Base-by-base conservation (phyloP, 257 asterid species). In the Avicennia marina region DNA sequence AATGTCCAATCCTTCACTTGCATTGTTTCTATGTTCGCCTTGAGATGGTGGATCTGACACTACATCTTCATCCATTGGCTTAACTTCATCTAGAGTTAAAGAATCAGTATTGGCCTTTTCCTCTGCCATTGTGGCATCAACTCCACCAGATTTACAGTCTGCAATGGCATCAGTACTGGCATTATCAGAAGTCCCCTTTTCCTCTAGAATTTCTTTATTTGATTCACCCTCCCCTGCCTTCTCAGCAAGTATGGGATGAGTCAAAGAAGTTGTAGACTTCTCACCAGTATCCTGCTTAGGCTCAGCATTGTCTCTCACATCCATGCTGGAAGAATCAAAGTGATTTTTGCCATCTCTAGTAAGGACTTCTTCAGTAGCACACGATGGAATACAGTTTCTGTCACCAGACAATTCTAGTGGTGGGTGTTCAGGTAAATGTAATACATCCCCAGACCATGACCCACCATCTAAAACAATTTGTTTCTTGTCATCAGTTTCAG, bases 401-500 rank as follows among this genome's bases (percentile, higher is more conserved):
- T 70, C 85, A 19, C 56, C 64, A 54, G 72, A 32, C 7, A 50
- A 53, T 17, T 58, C 70, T 4, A 41, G 32, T 1, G 77, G 48
- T 13, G 59, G 55, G 20, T 61, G 64, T 59, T 62, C 58, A 32
- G 69, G 41, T 67, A 43, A 56, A 64, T 44, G 64, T 11, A 56
- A 16, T 33, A 60, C 75, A 47, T 76, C 78, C 43, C 48, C 67
- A 2, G 78, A 26, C 70, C 68, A 52, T 38, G 75, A 63, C 63
- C 65, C 25, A 49, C 72, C 44, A 9, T 69, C 71, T 53, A 62
- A 11, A 36, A 4, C 41, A 4, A 62, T 53, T 36, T 65, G 73
- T 16, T 75, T 71, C 78, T 68, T 73, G 34, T 62, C 74, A 60
- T 66, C 70, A 55, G 46, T 41, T 60, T 57, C 73, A 61, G 31